Percentiles rank a stretch among this genome's conserved stretches.
Conservation (phyloP, 805 yeast species). For the Teunomyces gatunensis region DNA sequence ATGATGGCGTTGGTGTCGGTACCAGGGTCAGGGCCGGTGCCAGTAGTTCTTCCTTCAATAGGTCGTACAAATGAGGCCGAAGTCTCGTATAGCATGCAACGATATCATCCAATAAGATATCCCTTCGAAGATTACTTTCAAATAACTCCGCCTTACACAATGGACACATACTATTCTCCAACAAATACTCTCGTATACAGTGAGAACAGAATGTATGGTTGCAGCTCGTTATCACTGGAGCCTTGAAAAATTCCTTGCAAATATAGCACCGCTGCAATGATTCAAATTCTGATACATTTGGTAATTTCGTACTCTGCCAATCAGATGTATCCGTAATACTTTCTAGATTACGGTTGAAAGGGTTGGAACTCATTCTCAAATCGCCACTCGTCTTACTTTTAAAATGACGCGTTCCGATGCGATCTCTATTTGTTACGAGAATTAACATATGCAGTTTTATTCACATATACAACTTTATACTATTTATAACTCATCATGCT, state of each 20-base stretch:
- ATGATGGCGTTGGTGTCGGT: constrained; percentile 4
- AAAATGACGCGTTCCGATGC: not conserved
- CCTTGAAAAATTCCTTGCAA: constrained; percentile 76
- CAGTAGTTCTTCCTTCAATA: constrained; percentile 14
- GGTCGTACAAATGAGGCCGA: constrained; percentile 39
- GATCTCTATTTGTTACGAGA: not conserved
- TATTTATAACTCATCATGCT: constrained; percentile 5
- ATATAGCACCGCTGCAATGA: constrained; percentile 77
- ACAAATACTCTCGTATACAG: constrained; percentile 73
- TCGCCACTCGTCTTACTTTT: not conserved
- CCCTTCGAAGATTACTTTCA: constrained; percentile 67
- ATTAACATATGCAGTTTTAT: not conserved
- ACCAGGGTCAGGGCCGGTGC: constrained; percentile 1
- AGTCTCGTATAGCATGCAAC: constrained; percentile 48
- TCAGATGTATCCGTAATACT: constrained; percentile 67
- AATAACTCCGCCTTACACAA: constrained; percentile 68
- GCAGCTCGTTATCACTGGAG: constrained; percentile 83
- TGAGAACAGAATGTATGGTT: constrained; percentile 87
- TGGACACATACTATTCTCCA: constrained; percentile 67
- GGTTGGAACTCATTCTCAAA: not conserved
- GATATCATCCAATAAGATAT: constrained; percentile 68
- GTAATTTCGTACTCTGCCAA: constrained; percentile 55
- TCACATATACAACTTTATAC: not conserved
- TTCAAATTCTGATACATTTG: constrained; percentile 61
- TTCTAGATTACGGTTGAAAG: not conserved